Conservation (phyloP, 345 rosid species). For the Luvunga scandens region DNA sequence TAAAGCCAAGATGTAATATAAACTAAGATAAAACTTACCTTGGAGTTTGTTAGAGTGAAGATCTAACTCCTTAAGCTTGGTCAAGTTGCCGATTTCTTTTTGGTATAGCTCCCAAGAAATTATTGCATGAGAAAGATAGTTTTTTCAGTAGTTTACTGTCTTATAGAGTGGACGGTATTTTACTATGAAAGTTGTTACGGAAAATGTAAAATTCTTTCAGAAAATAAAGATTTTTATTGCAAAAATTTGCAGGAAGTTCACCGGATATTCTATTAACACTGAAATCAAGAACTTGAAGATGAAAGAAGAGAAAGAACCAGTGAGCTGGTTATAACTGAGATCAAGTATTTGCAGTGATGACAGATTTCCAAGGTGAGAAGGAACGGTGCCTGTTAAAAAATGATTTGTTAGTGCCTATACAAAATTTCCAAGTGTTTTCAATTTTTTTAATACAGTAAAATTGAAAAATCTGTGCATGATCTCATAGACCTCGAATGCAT, state of each 20-base stretch:
- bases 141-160: background rate
- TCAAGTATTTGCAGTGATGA: no score
- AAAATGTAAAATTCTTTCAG: background rate
- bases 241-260: background rate
- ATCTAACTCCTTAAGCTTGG: background rate
- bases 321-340: no score
- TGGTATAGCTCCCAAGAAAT: conserved; percentile 7
- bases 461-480: no score
- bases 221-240: background rate
- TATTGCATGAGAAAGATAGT: background rate
- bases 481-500: no score
- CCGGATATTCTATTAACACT: background rate
- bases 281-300: background rate
- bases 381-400: no score
- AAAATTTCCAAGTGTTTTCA: no score
- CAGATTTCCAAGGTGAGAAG: background rate
- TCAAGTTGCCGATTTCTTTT: conserved; percentile 6
- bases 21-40: background rate
- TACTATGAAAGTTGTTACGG: background rate
- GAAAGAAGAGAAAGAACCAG: no score
- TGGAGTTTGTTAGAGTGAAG: background rate
- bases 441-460: no score
- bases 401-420: no score
- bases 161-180: background rate
- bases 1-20: no score